Percentiles rank a stretch among this genome's conserved stretches.
These are phyloP conservation scores for Venturia carpophila DNA, from an alignment of 2,329 filamentous ascomycete genomes.

Conservation along the genomic window DNA sequence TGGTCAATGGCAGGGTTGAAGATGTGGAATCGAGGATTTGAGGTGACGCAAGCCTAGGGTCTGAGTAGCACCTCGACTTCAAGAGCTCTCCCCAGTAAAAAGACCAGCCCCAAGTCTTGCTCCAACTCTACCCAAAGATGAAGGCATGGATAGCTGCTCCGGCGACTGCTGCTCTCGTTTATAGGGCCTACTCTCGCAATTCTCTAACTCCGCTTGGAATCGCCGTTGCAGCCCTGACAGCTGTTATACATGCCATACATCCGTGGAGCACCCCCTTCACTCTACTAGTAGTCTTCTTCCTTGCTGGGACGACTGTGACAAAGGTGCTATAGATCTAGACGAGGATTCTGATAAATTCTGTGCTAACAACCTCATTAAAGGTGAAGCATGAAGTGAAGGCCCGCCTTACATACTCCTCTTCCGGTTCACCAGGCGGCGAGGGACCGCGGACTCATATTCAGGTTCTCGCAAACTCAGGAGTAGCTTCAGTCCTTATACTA, in stretches of 20 bases:
- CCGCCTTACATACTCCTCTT: slow-evolving; percentile 67
- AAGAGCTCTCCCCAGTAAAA: too few species aligned
- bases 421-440: slow-evolving; percentile 68
- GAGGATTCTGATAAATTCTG: not conserved
- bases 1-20: too few species aligned
- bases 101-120: too few species aligned
- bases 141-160: slow-evolving; percentile 24
- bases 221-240: slow-evolving; percentile 62
- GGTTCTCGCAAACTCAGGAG: slow-evolving; percentile 80
- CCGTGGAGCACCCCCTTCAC: slow-evolving; percentile 90
- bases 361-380: slow-evolving; percentile 34
- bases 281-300: slow-evolving; percentile 75
- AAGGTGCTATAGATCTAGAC: slow-evolving; percentile 49
- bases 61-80: too few species aligned
- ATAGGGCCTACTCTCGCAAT: slow-evolving; percentile 34
- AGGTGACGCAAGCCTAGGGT: too few species aligned
- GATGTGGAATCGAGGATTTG: too few species aligned
- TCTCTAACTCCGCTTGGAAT: slow-evolving; percentile 74
- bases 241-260: slow-evolving; percentile 75
- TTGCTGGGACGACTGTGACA: slow-evolving; percentile 74
- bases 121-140: slow-evolving; percentile 19
- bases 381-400: slow-evolving; percentile 84
- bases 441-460: slow-evolving; percentile 77
- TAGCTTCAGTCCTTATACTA: slow-evolving; percentile 59
- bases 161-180: slow-evolving; percentile 32